phyloP scores from a whole-genome alignment of 2,329 filamentous ascomycete species.

The Myriangium duriaei region DNA sequence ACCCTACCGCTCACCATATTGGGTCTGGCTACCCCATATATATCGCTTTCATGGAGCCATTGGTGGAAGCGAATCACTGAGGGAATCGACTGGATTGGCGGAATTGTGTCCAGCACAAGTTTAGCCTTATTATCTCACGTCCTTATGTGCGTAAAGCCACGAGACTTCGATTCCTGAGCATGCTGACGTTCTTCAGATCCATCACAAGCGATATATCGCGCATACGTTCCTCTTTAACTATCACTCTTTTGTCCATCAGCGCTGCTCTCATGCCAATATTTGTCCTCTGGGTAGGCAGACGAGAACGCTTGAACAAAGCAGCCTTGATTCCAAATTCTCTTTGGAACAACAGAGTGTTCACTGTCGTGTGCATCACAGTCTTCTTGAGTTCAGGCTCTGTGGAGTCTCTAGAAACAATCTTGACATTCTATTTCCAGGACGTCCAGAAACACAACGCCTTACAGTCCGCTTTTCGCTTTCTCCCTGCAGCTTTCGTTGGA shows the following conservation, averaged over 20 bases:
- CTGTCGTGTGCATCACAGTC: constrained; percentile 36
- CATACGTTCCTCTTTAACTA: neutral
- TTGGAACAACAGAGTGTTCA: constrained; percentile 45
- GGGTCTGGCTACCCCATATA: constrained; percentile 22
- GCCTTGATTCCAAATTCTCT: constrained; percentile 50
- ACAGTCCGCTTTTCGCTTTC: constrained; percentile 24
- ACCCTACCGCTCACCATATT: no score
- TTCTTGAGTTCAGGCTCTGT: constrained; percentile 24
- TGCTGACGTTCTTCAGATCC: no score
- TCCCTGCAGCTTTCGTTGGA: constrained; percentile 1
- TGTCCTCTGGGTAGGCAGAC: constrained; percentile 41
- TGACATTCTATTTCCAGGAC: constrained; percentile 33
- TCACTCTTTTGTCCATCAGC: constrained; percentile 31
- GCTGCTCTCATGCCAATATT: constrained; percentile 36
- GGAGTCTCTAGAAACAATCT: neutral
- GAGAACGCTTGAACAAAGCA: constrained; percentile 32
- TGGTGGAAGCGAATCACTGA: constrained; percentile 20
- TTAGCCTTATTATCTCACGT: constrained; percentile 40
- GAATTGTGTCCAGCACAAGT: constrained; percentile 31
- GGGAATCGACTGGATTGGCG: constrained; percentile 43
- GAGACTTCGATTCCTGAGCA: no score
- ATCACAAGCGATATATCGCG: constrained; percentile 3
- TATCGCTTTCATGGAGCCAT: constrained; percentile 16
- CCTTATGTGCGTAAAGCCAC: constrained; percentile 33
- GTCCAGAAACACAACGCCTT: constrained; percentile 36